Conservation (phyloP, 2,329 filamentous ascomycete genomes). For the Spiromastix sp. region DNA sequence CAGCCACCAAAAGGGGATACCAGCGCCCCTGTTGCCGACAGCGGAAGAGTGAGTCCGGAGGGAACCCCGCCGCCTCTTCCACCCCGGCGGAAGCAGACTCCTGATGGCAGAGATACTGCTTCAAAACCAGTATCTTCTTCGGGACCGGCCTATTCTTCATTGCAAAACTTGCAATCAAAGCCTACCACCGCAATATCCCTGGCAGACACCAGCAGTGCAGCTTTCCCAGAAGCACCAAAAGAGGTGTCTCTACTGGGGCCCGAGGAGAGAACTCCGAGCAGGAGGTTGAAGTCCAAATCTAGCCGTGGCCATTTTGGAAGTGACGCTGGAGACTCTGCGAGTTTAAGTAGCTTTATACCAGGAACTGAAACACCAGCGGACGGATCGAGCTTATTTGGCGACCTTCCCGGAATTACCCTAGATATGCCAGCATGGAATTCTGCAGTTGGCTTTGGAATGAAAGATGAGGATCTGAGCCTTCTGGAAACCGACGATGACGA, state of each 20-base stretch:
- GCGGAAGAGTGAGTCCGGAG: conserved; percentile 20
- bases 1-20: neutral
- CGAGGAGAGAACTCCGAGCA: too few species aligned
- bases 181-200: conserved; percentile 79
- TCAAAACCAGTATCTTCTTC: conserved; percentile 20
- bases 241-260: too few species aligned
- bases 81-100: conserved; percentile 31
- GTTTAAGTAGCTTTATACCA: conserved; percentile 41
- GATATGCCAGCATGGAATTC: neutral
- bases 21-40: conserved; percentile 5
- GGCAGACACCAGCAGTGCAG: conserved; percentile 67
- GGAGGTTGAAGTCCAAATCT: conserved; percentile 26
- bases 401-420: conserved; percentile 44
- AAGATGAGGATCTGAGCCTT: conserved; percentile 22
- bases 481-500: conserved; percentile 34
- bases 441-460: too few species aligned
- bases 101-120: conserved; percentile 23
- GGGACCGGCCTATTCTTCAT: conserved; percentile 22
- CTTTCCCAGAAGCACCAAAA: conserved; percentile 61
- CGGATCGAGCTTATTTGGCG: conserved; percentile 69
- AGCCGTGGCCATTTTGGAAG: conserved; percentile 39
- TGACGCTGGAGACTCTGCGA: conserved; percentile 40
- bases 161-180: conserved; percentile 42
- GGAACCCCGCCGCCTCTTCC: conserved; percentile 36
- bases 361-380: conserved; percentile 55